phyloP scores from a whole-genome alignment of 257 asterid genomes.

The Linaria vulgaris region DNA sequence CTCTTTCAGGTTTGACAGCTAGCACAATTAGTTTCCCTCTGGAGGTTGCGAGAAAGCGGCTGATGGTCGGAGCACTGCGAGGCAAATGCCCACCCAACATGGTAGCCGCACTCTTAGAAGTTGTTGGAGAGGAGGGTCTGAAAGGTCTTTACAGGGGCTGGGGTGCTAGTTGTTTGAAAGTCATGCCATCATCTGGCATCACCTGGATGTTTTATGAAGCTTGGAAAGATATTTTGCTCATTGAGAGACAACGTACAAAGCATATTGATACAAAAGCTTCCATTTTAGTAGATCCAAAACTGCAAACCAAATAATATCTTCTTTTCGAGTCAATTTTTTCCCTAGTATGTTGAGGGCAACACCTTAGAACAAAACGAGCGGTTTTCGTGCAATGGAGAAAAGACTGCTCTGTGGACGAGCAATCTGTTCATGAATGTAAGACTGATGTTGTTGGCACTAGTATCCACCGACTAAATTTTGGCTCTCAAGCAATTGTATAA shows the following conservation, averaged over 20 bases:
- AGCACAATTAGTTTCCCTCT: slow-evolving; percentile 95
- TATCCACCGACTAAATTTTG: slow-evolving; percentile 28
- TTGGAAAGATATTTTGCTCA: slow-evolving; percentile 82
- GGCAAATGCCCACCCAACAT: slow-evolving; percentile 96
- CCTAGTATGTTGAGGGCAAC: not conserved
- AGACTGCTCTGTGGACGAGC: too few species aligned
- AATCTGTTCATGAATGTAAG: not conserved
- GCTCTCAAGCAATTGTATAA: not conserved
- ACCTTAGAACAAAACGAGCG: not conserved
- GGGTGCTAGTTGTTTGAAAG: slow-evolving; percentile 92
- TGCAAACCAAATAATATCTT: not conserved
- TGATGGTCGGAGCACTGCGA: slow-evolving; percentile 85
- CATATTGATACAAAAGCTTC: not conserved
- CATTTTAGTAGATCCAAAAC: not conserved
- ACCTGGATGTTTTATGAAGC: slow-evolving; percentile 99
- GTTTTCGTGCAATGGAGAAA: not conserved
- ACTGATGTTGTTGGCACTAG: slow-evolving; percentile 21
- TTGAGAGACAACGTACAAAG: slow-evolving; percentile 23
- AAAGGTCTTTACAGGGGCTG: slow-evolving; percentile 88
- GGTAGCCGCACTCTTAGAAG: slow-evolving; percentile 83
- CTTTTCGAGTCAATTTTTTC: not conserved
- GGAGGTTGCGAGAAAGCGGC: slow-evolving; percentile 92
- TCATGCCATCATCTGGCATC: slow-evolving; percentile 95
- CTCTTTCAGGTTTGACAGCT: slow-evolving; percentile 75
- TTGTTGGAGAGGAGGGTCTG: slow-evolving; percentile 63